Base-by-base conservation (phyloP, 306 rosid genomes). In the Prunus mongolica region DNA sequence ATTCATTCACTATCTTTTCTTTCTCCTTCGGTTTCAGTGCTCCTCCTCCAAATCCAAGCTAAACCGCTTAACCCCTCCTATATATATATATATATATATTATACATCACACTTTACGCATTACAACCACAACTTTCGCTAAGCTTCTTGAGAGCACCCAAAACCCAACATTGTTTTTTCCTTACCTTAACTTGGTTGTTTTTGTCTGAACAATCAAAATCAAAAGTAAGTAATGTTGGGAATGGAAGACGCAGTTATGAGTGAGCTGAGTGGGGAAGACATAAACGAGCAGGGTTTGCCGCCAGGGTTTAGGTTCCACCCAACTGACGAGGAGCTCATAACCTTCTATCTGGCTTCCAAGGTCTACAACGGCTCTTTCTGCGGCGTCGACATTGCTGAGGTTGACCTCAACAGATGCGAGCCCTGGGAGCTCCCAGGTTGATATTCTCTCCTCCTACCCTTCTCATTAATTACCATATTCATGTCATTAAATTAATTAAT, bases 291-390 rank as follows among this genome's bases (percentile, higher is more conserved):
- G 78, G 96, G 96, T 19, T 81, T 92, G 63, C 97, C 96, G 11
- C 97, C 97, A 0, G 97, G 97, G 19, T 92, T 92, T 63, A 81
- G 96, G 78, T 92, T 90, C 75, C 97, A 92, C 80, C 97, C 97
- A 0, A 92, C 97, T 15, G 97, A 92, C 25, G 91, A 92, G 78
- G 97, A 92, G 74, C 96, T 92, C 12, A 81, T 92, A 10, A 85
- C 96, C 62, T 87, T 83, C 24, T 92, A 90, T 65, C 71, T 92
- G 30, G 90, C 90, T 78, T 87, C 93, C 5, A 92, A 92, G 62
- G 86, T 92, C 18, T 88, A 77, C 38, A 79, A 84, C 1, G 85
- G 76, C 0, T 55, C 20, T 71, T 80, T 82, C 74, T 65, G 80
- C 56, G 79, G 82, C 41, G 84, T 88, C 47, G 76, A 87, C 28